phyloP scores from a whole-genome alignment of 2,329 filamentous ascomycete genomes.

The Neonectria sp. region DNA sequence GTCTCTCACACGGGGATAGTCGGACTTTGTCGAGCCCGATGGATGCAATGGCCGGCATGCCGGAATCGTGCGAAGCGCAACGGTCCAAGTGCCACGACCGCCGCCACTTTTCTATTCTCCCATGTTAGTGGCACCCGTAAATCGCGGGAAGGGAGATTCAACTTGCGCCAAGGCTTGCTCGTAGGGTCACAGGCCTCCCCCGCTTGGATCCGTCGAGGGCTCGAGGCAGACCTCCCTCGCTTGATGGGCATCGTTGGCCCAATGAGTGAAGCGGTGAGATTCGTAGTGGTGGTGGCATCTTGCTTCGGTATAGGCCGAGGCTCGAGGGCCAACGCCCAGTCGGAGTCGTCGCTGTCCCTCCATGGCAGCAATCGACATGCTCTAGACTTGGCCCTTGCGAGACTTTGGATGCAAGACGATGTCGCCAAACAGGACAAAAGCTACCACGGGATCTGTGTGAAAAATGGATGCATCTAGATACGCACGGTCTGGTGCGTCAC shows the following conservation, averaged over 20 bases:
- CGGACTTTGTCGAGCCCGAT: not conserved
- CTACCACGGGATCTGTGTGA: not conserved
- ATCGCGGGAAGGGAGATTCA: not conserved
- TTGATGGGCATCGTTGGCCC: not conserved
- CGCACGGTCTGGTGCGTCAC: not conserved
- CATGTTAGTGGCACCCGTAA: not conserved
- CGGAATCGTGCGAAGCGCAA: not conserved
- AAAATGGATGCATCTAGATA: too few relatives aligned
- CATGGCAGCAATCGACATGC: not conserved
- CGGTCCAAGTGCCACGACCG: not conserved
- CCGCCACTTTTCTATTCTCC: not conserved
- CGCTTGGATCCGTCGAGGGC: not conserved
- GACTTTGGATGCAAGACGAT: not conserved
- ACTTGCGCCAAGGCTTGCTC: not conserved
- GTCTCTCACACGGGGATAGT: not conserved
- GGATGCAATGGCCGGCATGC: not conserved
- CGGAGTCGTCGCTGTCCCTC: not conserved
- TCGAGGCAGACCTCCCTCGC: not conserved
- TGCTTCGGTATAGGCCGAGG: not conserved
- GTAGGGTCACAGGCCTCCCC: not conserved
- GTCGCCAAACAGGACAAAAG: not conserved
- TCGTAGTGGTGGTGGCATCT: not conserved
- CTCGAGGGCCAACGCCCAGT: not conserved
- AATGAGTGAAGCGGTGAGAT: not conserved
- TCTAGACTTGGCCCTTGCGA: too few relatives aligned